Percentiles rank a stretch among this genome's conserved stretches.
Evolutionary conservation across 1,284 basidiomycete species (phyloP).

Genomic region (Puccinia novopanici): DNA sequence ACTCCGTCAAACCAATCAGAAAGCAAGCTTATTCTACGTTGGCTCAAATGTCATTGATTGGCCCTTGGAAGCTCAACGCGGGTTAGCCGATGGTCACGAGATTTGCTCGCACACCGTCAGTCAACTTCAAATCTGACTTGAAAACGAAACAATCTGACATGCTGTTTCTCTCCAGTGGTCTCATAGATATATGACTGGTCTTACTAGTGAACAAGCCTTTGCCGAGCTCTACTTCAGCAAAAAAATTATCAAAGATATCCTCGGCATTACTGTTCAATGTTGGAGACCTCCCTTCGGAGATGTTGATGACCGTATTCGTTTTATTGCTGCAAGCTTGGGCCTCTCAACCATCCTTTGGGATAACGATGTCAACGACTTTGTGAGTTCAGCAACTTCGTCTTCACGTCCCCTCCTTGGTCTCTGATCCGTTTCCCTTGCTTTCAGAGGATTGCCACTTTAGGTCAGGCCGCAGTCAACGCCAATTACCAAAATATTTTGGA

Average conservation of each 20-base stretch:
- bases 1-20: constrained; percentile 61
- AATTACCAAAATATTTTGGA: constrained; percentile 62
- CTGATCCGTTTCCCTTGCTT: constrained; percentile 6
- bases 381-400: constrained; percentile 8
- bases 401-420: neutral
- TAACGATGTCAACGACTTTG: constrained; percentile 59
- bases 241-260: constrained; percentile 48
- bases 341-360: constrained; percentile 63
- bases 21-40: constrained; percentile 60
- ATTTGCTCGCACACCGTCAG: constrained; percentile 53
- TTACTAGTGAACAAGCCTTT: constrained; percentile 63
- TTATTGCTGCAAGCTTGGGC: constrained; percentile 63
- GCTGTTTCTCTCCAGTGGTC: constrained; percentile 10
- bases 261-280: constrained; percentile 49
- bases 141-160: no score
- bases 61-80: constrained; percentile 64
- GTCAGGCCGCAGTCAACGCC: constrained; percentile 58
- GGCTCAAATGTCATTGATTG: constrained; percentile 65
- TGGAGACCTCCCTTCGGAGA: constrained; percentile 58
- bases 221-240: constrained; percentile 64
- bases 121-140: constrained; percentile 24
- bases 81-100: constrained; percentile 61
- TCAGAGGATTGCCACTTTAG: constrained; percentile 56
- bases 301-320: constrained; percentile 64
- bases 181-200: constrained; percentile 62